Base-by-base conservation (phyloP, 345 rosid species). In the Pseudoturritis turrita region DNA sequence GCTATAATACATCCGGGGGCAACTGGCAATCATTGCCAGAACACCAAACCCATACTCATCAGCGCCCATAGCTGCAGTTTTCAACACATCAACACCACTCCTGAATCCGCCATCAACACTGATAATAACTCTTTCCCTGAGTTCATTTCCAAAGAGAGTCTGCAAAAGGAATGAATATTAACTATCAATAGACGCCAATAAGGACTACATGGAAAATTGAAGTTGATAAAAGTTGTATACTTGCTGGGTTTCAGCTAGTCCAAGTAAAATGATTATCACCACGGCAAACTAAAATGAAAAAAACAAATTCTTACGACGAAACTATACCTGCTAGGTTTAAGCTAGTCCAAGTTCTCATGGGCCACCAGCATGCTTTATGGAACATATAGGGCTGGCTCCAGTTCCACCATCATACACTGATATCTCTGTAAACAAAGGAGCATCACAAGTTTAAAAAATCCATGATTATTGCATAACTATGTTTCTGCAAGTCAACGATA, bases 391-490 rank as follows among this genome's bases (percentile, higher is more conserved):
- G 74, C 97, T 95, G 43, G 99, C 99, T 74, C 99, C 97, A 45
- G 99, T 95, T 76, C 97, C 99, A 70, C 97, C 97, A 84, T 95
- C 97, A 79, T 95, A 96, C 58, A 97, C 96, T 44, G 97, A 95
- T 84, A 95, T 25, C 26, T 89, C 97, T 94, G 84, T 76, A 50
- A 68, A 75, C 73, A 73, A 63, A 56, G 15, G 21, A 47, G 59
- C 21, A 63, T 67, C 63, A 51, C 31, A 59, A n/a, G 7, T 50
- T 26, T 40, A 14, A 18, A 39, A 72, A 26, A 36, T 50, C n/a
- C 45, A 26, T 5, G 33, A 4, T 25, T 25, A 54, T 6, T 58
- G 29, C 29, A 66, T 22, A 56, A 19, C 43, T 60, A 68, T 44
- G 51, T 62, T 43, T 75, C 29, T 4, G 37, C 11, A 59, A 31